phyloP scores from a whole-genome alignment of 2,329 filamentous ascomycete species.

The Byssoonygena ceratinophila region DNA sequence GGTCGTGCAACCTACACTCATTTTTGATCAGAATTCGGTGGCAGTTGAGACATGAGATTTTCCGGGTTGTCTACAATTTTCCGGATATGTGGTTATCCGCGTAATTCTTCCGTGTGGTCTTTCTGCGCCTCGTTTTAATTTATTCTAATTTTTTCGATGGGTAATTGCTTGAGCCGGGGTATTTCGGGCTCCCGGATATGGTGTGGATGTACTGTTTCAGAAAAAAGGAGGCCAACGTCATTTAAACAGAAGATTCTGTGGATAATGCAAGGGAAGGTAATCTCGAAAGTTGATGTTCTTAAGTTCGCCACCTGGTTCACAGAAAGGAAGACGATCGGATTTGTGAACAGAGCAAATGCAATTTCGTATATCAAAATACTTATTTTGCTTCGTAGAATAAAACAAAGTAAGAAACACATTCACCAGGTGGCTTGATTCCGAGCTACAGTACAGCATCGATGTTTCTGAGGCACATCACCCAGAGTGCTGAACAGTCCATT shows the following conservation, averaged over 20 bases:
- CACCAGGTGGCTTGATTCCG: conserved; percentile 17
- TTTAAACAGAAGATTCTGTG: not conserved
- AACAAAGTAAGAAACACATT: conserved; percentile 11
- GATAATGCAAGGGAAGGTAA: conserved; percentile 2
- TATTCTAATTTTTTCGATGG: not conserved
- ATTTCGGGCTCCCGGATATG: conserved; percentile 10
- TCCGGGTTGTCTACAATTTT: conserved; percentile 5
- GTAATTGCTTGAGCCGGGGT: conserved; percentile 2
- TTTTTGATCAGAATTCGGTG: not conserved
- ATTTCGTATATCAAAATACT: conserved; percentile 8
- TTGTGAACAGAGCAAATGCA: conserved; percentile 8
- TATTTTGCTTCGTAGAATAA: conserved; percentile 8
- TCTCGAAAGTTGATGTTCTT: not conserved
- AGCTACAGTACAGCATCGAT: conserved; percentile 19
- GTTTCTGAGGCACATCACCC: conserved; percentile 14
- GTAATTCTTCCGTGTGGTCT: too few species aligned
- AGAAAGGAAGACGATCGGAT: not conserved
- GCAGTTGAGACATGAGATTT: not conserved
- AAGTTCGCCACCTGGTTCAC: conserved; percentile 1
- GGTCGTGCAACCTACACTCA: conserved; percentile 2
- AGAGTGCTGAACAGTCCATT: conserved; percentile 15
- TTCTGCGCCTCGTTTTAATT: too few species aligned
- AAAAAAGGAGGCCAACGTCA: conserved; percentile 7
- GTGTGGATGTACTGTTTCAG: conserved; percentile 2
- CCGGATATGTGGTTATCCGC: too few species aligned